These are phyloP conservation scores for Ogataea glucozyma DNA, from an alignment of 805 yeast species.

Conservation along the genomic window DNA sequence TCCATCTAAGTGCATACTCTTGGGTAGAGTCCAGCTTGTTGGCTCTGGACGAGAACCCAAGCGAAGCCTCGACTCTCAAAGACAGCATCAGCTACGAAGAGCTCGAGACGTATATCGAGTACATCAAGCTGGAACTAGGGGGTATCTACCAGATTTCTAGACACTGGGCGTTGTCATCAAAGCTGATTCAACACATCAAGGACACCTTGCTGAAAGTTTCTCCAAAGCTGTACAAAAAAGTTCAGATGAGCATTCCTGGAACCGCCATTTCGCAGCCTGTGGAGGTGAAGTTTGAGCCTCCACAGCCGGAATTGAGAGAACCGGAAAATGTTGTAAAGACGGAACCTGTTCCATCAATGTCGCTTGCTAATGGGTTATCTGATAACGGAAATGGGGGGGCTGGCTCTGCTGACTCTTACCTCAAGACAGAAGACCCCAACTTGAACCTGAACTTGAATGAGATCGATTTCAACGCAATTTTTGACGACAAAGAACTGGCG, in stretches of 20 bases:
- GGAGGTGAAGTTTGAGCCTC: slow-evolving; percentile 11
- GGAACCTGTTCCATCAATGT: too few relatives aligned
- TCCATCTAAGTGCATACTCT: slow-evolving; percentile 52
- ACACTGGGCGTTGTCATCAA: slow-evolving; percentile 54
- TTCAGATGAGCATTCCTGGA: slow-evolving; percentile 36
- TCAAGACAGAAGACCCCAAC: not conserved
- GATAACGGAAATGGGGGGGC: too few relatives aligned
- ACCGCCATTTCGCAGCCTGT: slow-evolving; percentile 3
- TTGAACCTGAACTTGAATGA: slow-evolving; percentile 23
- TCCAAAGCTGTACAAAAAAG: slow-evolving; percentile 41
- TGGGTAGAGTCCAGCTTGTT: slow-evolving; percentile 47
- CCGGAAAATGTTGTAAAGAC: too few relatives aligned
- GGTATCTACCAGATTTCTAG: slow-evolving; percentile 50
- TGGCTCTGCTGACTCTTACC: slow-evolving; percentile 1
- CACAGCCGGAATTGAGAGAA: not conserved
- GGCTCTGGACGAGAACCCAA: slow-evolving; percentile 15
- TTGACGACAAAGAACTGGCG: slow-evolving; percentile 22
- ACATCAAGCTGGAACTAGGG: slow-evolving; percentile 48
- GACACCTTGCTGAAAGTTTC: slow-evolving; percentile 45
- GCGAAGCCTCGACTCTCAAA: slow-evolving; percentile 21
- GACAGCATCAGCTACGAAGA: slow-evolving; percentile 38
- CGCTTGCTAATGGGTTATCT: too few relatives aligned
- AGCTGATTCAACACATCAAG: slow-evolving; percentile 46
- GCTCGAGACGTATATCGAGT: slow-evolving; percentile 46
- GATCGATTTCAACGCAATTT: slow-evolving; percentile 29